Conservation (phyloP, 768 basidiomycete species). For the Rhodotorula graminis region DNA sequence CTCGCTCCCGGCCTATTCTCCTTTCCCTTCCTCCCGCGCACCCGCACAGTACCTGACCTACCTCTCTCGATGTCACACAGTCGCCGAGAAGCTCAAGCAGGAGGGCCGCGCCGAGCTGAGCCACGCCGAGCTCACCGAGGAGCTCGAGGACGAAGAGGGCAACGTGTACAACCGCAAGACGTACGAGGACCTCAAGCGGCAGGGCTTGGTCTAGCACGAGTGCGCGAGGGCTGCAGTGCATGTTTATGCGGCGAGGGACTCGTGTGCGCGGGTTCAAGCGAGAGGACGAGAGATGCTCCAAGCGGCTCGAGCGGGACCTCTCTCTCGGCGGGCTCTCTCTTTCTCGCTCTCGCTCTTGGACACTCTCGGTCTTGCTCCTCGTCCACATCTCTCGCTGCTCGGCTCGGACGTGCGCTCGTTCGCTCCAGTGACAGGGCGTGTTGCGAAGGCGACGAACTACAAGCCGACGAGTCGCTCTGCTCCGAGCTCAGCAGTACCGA, state of each 20-base stretch:
- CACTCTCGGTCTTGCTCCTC: no score
- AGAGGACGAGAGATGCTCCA: no score
- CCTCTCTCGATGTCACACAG: constrained; percentile 51
- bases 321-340: no score
- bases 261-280: no score
- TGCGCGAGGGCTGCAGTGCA: no score
- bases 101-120: constrained; percentile 94
- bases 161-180: constrained; percentile 91
- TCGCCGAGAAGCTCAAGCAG: constrained; percentile 93
- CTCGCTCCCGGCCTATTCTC: neutral
- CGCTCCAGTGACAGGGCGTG: no score
- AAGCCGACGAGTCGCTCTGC: neutral
- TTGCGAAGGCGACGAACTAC: neutral
- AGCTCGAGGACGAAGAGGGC: constrained; percentile 95
- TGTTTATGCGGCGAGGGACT: no score
- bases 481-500: constrained; percentile 16
- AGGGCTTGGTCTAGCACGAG: constrained; percentile 35
- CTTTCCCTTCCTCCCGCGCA: constrained; percentile 3
- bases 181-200: constrained; percentile 43
- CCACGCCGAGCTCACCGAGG: constrained; percentile 91
- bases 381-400: no score
- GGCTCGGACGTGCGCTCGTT: no score
- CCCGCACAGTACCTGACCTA: no score
- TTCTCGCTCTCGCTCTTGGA: no score
- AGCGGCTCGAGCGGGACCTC: no score